Percentiles rank a stretch among this genome's conserved stretches.
Conservation (phyloP, 768 basidiomycete genomes). For the Pleurotus pulmonarius region DNA sequence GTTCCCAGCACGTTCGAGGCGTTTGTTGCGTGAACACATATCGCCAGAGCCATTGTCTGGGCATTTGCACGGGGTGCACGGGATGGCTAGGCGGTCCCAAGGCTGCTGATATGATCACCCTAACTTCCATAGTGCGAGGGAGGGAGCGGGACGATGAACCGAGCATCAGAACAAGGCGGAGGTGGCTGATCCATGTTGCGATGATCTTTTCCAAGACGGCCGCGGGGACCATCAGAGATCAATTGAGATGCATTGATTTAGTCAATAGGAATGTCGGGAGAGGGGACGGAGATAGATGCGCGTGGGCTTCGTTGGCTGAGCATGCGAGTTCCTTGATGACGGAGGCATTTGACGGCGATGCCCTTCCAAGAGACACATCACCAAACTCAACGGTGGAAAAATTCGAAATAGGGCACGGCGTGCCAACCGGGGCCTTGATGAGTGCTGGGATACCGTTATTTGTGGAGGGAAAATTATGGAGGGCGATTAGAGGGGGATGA, state of each 20-base stretch:
- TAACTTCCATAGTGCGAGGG: neutral
- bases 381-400: neutral
- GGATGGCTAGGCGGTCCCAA: too few relatives aligned
- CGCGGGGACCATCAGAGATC: neutral
- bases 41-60: too few relatives aligned
- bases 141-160: neutral
- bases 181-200: neutral
- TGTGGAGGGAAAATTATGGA: too few relatives aligned
- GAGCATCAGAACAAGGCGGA: neutral
- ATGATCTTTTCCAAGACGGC: neutral
- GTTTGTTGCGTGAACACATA: too few relatives aligned
- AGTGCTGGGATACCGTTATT: neutral
- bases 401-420: neutral
- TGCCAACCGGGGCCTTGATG: neutral
- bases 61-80: too few relatives aligned
- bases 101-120: too few relatives aligned
- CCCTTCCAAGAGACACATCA: neutral
- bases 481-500: neutral
- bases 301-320: neutral
- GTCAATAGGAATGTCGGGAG: neutral
- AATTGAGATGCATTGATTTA: neutral
- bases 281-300: slow-evolving; percentile 2
- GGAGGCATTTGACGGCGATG: neutral
- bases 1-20: too few relatives aligned
- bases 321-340: neutral